A percentile compares a stretch with the other conserved stretches of the same genome.
Conservation (phyloP, 2,329 filamentous ascomycete species). For the Microsporum ferrugineum region DNA sequence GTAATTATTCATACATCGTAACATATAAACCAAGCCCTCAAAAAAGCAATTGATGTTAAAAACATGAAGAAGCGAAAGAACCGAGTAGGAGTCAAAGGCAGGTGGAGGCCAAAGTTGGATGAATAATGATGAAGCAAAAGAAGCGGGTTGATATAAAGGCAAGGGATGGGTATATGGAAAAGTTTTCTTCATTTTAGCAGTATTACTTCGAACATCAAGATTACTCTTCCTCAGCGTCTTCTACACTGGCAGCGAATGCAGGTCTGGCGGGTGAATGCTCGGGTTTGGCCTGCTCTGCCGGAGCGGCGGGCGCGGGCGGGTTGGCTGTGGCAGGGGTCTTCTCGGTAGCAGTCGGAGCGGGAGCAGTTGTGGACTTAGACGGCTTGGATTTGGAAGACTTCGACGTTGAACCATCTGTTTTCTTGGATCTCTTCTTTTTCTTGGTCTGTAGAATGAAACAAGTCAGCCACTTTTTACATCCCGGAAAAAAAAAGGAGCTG, state of each 20-base stretch:
- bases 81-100: not conserved
- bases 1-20: conserved; percentile 5
- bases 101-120: not conserved
- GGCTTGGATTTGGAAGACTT: not conserved
- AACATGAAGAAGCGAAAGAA: not conserved
- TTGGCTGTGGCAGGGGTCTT: not conserved
- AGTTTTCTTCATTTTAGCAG: not conserved
- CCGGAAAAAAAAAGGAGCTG: not conserved
- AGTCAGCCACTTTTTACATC: conserved; percentile 6
- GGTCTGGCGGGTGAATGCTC: conserved; percentile 28
- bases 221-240: conserved; percentile 35
- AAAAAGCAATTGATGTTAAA: not conserved
- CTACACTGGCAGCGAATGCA: conserved; percentile 34
- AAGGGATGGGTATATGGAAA: not conserved
- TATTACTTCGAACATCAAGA: not conserved
- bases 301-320: conserved; percentile 18
- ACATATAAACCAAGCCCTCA: conserved; percentile 2
- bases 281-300: conserved; percentile 27
- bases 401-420: conserved; percentile 11
- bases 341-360: not conserved
- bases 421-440: conserved; percentile 31
- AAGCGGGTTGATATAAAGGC: not conserved
- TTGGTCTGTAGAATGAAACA: conserved; percentile 26
- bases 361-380: not conserved
- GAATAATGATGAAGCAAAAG: not conserved